Evolutionary conservation across 768 basidiomycete species (phyloP).

Genomic region (Aureoboletus auriporus): DNA sequence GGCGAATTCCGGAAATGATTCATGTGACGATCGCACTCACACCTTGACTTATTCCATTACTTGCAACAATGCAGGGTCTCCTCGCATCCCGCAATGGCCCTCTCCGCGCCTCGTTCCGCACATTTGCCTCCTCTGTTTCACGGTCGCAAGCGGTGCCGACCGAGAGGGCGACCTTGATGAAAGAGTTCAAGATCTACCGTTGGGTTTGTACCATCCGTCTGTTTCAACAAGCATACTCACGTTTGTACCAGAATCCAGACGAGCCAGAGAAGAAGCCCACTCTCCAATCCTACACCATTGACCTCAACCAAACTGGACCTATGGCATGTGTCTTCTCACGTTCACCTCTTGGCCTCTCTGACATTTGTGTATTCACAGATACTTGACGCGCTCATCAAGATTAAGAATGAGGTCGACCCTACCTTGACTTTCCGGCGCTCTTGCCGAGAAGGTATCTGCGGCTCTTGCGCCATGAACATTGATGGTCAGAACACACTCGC

Average conservation of each 20-base stretch:
- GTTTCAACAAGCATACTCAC: background rate
- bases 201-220: slow-evolving; percentile 53
- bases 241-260: slow-evolving; percentile 76
- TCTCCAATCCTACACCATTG: slow-evolving; percentile 87
- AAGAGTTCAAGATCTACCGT: slow-evolving; percentile 98
- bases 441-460: slow-evolving; percentile 95
- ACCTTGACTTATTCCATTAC: slow-evolving; percentile 4
- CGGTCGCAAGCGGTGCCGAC: slow-evolving; percentile 41
- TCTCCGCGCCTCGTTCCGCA: slow-evolving; percentile 18
- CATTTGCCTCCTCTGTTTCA: slow-evolving; percentile 29
- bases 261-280: slow-evolving; percentile 87
- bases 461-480: slow-evolving; percentile 99
- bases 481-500: slow-evolving; percentile 97
- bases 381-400: slow-evolving; percentile 94
- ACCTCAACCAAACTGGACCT: slow-evolving; percentile 92
- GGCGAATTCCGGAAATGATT: slow-evolving; percentile 13
- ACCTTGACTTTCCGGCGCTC: slow-evolving; percentile 94
- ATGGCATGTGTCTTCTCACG: slow-evolving; percentile 55
- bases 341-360: background rate
- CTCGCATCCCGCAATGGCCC: slow-evolving; percentile 3
- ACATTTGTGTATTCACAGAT: slow-evolving; percentile 37
- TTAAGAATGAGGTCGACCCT: slow-evolving; percentile 97
- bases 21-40: slow-evolving; percentile 14
- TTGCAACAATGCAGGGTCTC: slow-evolving; percentile 13
- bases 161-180: slow-evolving; percentile 69